Evolutionary conservation across 192 early-diverging fungal genomes (phyloP).

Genomic region (Umbelopsis sp.): DNA sequence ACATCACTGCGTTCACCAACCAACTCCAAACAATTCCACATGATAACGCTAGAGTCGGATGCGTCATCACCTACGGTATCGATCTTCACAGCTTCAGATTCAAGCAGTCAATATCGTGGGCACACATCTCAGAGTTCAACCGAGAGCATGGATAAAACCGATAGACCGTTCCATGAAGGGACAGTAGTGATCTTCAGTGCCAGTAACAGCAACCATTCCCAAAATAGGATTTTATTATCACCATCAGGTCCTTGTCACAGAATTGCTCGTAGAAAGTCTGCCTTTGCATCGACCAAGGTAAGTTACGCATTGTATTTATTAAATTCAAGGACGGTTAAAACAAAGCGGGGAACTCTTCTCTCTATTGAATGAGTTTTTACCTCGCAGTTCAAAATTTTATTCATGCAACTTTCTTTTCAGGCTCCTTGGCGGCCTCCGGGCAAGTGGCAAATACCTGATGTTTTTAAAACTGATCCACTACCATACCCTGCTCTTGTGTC

Average conservation of each 20-base stretch:
- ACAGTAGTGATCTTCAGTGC: conserved; percentile 4
- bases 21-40: background rate
- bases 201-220: background rate
- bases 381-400: background rate
- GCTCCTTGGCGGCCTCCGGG: conserved; percentile 32
- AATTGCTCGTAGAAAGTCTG: background rate
- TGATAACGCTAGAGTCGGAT: background rate
- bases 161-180: conserved; percentile 7
- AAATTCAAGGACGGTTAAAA: too few species aligned
- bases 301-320: background rate
- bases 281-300: conserved; percentile 9
- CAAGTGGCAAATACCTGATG: conserved; percentile 19
- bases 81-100: background rate
- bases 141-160: background rate
- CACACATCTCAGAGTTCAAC: background rate
- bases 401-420: background rate
- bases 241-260: background rate
- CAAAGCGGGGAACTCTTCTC: background rate
- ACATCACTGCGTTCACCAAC: background rate
- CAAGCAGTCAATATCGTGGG: background rate
- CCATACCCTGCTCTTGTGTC: background rate
- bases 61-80: background rate
- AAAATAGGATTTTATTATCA: conserved; percentile 4
- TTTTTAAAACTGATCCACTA: conserved; percentile 7
- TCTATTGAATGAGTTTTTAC: background rate